phyloP scores from a whole-genome alignment of 2,329 filamentous ascomycete species.

The Fusarium devonianum region DNA sequence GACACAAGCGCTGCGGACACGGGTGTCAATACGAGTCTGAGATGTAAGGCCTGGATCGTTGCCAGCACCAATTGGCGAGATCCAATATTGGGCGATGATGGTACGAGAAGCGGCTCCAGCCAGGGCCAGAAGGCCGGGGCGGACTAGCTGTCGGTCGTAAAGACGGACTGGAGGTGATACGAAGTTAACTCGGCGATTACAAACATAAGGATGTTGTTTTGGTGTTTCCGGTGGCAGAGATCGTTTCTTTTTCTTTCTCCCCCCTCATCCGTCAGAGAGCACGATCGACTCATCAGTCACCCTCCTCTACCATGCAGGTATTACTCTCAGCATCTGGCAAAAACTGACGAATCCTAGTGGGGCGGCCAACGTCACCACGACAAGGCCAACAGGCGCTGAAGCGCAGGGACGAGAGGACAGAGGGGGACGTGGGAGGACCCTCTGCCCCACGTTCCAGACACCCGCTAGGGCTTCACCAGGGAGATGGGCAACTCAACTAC shows the following conservation, averaged over 20 bases:
- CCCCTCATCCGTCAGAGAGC: no score
- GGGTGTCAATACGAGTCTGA: slow-evolving; percentile 34
- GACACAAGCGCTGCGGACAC: slow-evolving; percentile 24
- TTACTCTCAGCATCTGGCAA: no score
- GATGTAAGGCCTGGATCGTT: slow-evolving; percentile 19
- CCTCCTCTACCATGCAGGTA: no score
- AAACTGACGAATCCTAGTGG: slow-evolving; percentile 24
- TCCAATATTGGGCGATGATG: slow-evolving; percentile 18
- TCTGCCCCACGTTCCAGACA: slow-evolving; percentile 31
- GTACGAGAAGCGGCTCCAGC: slow-evolving; percentile 24
- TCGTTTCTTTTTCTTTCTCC: no score
- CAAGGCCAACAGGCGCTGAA: slow-evolving; percentile 19
- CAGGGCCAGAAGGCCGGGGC: slow-evolving; percentile 8
- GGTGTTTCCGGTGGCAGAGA: slow-evolving; percentile 2
- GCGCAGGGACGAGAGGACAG: not conserved
- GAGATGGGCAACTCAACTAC: not conserved
- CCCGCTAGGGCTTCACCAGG: slow-evolving; percentile 28
- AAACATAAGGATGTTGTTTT: not conserved
- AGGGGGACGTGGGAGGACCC: slow-evolving; percentile 15
- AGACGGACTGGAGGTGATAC: slow-evolving; percentile 7
- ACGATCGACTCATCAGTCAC: slow-evolving; percentile 1
- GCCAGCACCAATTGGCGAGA: slow-evolving; percentile 10
- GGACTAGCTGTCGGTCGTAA: slow-evolving; percentile 7
- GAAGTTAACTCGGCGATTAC: slow-evolving; percentile 7
- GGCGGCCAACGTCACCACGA: slow-evolving; percentile 30